These are phyloP conservation scores for Verruconis gallopava DNA, from an alignment of 2,329 filamentous ascomycete genomes.

Conservation along the genomic window DNA sequence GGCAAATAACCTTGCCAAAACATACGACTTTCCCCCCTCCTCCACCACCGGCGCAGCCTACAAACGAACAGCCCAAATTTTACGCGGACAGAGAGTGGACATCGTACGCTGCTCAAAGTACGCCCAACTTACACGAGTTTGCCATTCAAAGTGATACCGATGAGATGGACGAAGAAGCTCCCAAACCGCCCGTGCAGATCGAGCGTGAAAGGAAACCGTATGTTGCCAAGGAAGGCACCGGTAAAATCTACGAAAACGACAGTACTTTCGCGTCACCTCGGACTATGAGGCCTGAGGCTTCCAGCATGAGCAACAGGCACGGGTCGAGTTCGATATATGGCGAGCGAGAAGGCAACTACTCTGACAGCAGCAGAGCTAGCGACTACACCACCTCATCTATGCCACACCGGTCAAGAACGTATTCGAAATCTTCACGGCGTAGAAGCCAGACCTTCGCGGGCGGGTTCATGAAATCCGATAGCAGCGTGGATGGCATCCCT, in stretches of 20 bases:
- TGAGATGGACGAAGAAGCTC: conserved; percentile 9
- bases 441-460: conserved; percentile 5
- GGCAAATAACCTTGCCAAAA: conserved; percentile 22
- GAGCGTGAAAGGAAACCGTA: conserved; percentile 57
- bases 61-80: neutral
- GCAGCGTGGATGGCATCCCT: neutral
- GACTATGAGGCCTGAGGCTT: conserved; percentile 4
- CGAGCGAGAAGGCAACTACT: conserved; percentile 2
- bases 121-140: neutral
- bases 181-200: conserved; percentile 34
- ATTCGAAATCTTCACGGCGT: conserved; percentile 1
- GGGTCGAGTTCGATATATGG: neutral
- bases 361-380: conserved; percentile 1
- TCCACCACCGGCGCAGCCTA: conserved; percentile 14
- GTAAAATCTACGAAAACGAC: conserved; percentile 40
- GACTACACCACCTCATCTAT: neutral
- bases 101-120: conserved; percentile 1
- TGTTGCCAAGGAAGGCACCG: conserved; percentile 42
- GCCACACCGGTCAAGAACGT: neutral
- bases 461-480: neutral
- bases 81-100: conserved; percentile 6
- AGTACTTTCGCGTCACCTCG: conserved; percentile 8
- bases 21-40: conserved; percentile 21
- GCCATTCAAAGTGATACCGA: conserved; percentile 2
- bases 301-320: neutral